A percentile compares a stretch with the other conserved stretches of the same genome.
These are phyloP conservation scores for Pyrenochaeta sp. DNA, from an alignment of 2,329 filamentous ascomycete genomes.

Conservation along the genomic window DNA sequence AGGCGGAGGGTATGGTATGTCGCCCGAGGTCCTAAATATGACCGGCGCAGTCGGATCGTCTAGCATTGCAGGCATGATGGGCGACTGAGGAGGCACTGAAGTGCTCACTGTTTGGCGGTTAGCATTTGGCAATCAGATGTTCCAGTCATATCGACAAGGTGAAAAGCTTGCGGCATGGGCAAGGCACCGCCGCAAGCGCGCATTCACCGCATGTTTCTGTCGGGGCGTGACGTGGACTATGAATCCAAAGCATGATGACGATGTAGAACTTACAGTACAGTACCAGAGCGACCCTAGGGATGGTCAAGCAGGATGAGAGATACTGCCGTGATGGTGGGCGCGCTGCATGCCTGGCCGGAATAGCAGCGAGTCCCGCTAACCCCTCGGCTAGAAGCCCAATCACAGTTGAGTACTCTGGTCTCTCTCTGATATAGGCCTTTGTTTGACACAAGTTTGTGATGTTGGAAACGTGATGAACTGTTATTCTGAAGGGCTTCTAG, in stretches of 20 bases:
- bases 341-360: slow-evolving; percentile 9
- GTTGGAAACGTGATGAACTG: no score
- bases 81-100: slow-evolving; percentile 4
- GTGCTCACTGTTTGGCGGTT: slow-evolving; percentile 10
- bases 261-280: slow-evolving; percentile 19
- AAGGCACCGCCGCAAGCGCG: not conserved
- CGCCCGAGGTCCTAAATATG: slow-evolving; percentile 74
- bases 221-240: not conserved
- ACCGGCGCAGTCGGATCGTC: slow-evolving; percentile 77
- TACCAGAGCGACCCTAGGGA: slow-evolving; percentile 15
- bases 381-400: slow-evolving; percentile 3
- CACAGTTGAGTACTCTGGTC: not conserved
- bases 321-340: slow-evolving; percentile 30
- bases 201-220: slow-evolving; percentile 1
- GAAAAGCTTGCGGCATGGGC: not conserved
- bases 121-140: slow-evolving; percentile 6
- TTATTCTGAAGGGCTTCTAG: no score
- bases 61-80: slow-evolving; percentile 77
- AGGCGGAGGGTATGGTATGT: slow-evolving; percentile 69
- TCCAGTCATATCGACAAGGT: slow-evolving; percentile 7
- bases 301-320: slow-evolving; percentile 31
- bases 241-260: slow-evolving; percentile 3
- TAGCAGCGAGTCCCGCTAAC: slow-evolving; percentile 1
- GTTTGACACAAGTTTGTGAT: not conserved
- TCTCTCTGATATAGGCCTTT: not conserved